phyloP scores from a whole-genome alignment of 345 rosid species.

The Noccaea bulbosa region DNA sequence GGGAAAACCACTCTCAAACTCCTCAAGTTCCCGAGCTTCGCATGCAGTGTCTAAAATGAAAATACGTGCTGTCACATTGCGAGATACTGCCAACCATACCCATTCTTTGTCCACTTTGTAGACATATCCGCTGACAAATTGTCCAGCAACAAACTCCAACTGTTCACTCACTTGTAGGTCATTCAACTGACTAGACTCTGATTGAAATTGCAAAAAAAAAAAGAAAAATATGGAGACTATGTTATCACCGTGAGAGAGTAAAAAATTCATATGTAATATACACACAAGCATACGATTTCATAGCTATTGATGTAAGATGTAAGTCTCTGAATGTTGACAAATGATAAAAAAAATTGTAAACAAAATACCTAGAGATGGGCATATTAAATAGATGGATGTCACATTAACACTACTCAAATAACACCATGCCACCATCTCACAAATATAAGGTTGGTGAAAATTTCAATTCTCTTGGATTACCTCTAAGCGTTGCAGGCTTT shows the following conservation, averaged over 20 bases:
- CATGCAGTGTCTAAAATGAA: constrained; percentile 77
- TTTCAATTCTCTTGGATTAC: constrained; percentile 46
- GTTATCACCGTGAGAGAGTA: constrained; percentile 5
- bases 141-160: constrained; percentile 60
- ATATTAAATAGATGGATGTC: background rate
- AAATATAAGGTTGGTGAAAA: background rate
- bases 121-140: constrained; percentile 68
- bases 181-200: constrained; percentile 53
- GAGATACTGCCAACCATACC: constrained; percentile 82
- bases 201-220: constrained; percentile 29
- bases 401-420: background rate
- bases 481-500: constrained; percentile 66
- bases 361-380: background rate
- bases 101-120: constrained; percentile 89
- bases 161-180: constrained; percentile 47
- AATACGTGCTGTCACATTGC: constrained; percentile 67
- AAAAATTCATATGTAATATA: constrained; percentile 4
- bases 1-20: constrained; percentile 61
- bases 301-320: background rate
- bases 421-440: too few species aligned
- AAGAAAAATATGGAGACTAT: constrained; percentile 15
- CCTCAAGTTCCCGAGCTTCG: constrained; percentile 74
- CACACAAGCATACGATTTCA: constrained; percentile 18
- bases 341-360: background rate
- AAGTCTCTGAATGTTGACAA: background rate